Base-by-base conservation (phyloP, 2,329 filamentous ascomycete genomes). In the Nemania sp. region DNA sequence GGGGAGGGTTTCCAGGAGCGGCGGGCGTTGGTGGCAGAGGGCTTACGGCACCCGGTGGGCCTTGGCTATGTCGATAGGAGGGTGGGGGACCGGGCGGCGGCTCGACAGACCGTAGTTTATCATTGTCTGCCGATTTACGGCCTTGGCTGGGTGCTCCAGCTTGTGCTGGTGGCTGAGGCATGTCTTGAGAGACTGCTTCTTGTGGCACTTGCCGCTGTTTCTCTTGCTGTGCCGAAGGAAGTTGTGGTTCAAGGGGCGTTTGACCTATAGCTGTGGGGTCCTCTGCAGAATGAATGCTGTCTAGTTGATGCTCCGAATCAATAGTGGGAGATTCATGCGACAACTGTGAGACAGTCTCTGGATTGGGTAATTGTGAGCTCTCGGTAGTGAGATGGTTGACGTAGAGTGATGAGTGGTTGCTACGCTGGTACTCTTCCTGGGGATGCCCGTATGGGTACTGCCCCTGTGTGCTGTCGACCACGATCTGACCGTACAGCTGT, bases 321-420 rank as follows among this genome's bases (percentile, higher is more conserved):
- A 78, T 76, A 17, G 80, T 72, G 37, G 81, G 81, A 35, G 85
- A 87, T 60, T 88, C 86, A 78, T 83, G 80, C 70, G 86, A 88
- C 66, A 86, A 72, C 72, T 87, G 85, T 6, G 85, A 88, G 39
- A 85, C 73, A 5, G 85, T 86, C 72, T 88, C 86, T 29, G 83
- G 75, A 68, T 86, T 87, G 57, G 77, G 77, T 39, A 74, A 76
- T 64, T 79, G 78, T 39, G 75, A 63, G 49, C 57, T 67, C 51
- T 69, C 65, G 34, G 70, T 73, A 61, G 70, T 67, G 49, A 75
- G 67, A 40, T 73, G 71, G 17, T 65, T 65, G 39, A 59, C 60
- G 56, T 73, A 73, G 20, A 69, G 55, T 7, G 69, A 68, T 10
- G 69, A 68, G 20, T 65, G 67, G 54, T 65, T 68, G 55, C 64